Base-by-base conservation (phyloP, 805 yeast genomes). In the Candida namnaoensis region DNA sequence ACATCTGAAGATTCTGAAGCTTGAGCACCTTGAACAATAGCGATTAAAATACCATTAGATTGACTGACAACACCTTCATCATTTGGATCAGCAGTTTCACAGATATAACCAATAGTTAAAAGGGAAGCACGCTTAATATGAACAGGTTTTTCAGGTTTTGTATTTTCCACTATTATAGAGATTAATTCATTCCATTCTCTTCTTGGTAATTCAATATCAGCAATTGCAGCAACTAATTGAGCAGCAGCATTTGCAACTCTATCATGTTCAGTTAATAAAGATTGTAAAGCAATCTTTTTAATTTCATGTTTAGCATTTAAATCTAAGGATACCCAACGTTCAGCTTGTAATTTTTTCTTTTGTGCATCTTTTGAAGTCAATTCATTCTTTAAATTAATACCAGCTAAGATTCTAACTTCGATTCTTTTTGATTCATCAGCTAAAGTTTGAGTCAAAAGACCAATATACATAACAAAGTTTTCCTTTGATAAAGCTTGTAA, bases 1-100 rank as follows among this genome's bases (percentile, higher is more conserved):
- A 71, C 64, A 36, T 71, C 66, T 24, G 84, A 78, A 10, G 87
- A 79, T 64, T 91, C 98, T 8, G 79, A 69, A 23, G 82, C 66
- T 59, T 86, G 95, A 4, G 95, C 97, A 49, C 98, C 98, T 68
- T 93, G 98, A 37, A 91, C 95, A 57, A 91, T 88, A 24, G 99
- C 95, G 49, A 95, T 88, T 50, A 93, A 71, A 43, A 93, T 88
- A 41, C 96, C 96, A 61, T 87, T 87, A 19, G 95, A 81, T 62
- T 90, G 95, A 5, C 86, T 71, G 9, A 82, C 79, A 47, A 91
- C 80, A 30, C 81, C 82, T 24, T 82, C 80, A 44, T 64, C 66
- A 42, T 61, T 63, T 26, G 96, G 93, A 59, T 93, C 96, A 5
- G 95, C 91, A 46, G 82, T 76, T 64, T 93, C 99, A 66, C 99